Evolutionary conservation across 306 rosid genomes (phyloP).

Genomic region (Sicyos baderoa): DNA sequence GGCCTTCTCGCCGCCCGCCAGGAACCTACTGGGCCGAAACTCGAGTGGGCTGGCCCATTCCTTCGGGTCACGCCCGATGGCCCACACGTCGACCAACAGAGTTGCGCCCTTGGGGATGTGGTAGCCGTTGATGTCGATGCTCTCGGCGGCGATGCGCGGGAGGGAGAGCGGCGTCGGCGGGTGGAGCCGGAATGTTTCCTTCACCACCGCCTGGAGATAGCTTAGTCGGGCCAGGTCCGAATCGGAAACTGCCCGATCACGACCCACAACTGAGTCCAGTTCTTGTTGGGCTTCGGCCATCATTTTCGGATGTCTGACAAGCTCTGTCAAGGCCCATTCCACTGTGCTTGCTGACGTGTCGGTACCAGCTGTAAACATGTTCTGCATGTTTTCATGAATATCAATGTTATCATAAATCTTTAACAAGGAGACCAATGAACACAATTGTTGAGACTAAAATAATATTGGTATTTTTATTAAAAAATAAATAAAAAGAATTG

Average conservation of each 20-base stretch:
- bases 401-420: too few relatives aligned
- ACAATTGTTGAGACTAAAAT: too few relatives aligned
- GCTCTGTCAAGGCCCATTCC: slow-evolving; percentile 71
- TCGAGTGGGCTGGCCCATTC: slow-evolving; percentile 49
- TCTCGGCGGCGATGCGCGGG: slow-evolving; percentile 33
- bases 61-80: slow-evolving; percentile 59
- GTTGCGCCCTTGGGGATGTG: slow-evolving; percentile 73
- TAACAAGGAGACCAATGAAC: too few relatives aligned
- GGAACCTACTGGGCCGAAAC: slow-evolving; percentile 63
- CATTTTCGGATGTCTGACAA: slow-evolving; percentile 42
- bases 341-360: slow-evolving; percentile 77
- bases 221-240: slow-evolving; percentile 39
- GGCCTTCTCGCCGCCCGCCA: slow-evolving; percentile 46
- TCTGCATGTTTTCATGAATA: slow-evolving; percentile 22
- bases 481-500: too few relatives aligned
- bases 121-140: slow-evolving; percentile 44
- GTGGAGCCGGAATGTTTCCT: too few relatives aligned
- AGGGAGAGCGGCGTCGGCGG: too few relatives aligned
- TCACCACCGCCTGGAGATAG: too few relatives aligned
- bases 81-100: slow-evolving; percentile 66
- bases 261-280: slow-evolving; percentile 50
- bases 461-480: too few relatives aligned
- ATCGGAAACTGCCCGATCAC: slow-evolving; percentile 41
- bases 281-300: slow-evolving; percentile 43
- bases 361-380: slow-evolving; percentile 64